phyloP scores from a whole-genome alignment of 225 moss, liverwort and hornwort genomes.

The Pseudoscleropodium purum region DNA sequence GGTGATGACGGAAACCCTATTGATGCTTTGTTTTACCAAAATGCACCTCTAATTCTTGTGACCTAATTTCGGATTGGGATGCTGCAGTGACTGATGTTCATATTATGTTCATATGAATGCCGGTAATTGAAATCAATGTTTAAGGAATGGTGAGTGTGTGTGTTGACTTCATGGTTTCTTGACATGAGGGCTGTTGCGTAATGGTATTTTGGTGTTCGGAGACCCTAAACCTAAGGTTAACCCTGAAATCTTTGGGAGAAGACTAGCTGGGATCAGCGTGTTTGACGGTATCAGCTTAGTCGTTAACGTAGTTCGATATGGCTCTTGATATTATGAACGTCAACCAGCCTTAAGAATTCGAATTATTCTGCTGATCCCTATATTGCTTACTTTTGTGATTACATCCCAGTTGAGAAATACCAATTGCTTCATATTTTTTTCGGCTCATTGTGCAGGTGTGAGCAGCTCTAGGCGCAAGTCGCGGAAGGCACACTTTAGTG shows the following conservation, averaged over 20 bases:
- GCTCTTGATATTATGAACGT: not conserved
- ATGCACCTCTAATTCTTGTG: not conserved
- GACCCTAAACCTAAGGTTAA: not conserved
- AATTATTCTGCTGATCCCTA: not conserved
- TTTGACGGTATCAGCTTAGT: not conserved
- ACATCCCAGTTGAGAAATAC: not conserved
- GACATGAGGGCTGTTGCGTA: not conserved
- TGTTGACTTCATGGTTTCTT: not conserved
- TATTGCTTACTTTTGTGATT: not conserved
- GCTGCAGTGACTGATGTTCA: not conserved
- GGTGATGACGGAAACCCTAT: not conserved
- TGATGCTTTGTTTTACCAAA: not conserved
- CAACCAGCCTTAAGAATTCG: not conserved
- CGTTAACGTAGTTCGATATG: too few relatives aligned
- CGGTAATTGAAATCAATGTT: not conserved
- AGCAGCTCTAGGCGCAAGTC: constrained; percentile 58
- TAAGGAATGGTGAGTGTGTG: too few relatives aligned
- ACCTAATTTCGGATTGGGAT: not conserved
- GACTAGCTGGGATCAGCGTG: not conserved
- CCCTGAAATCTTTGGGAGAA: not conserved
- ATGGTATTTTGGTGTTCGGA: not conserved
- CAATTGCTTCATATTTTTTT: not conserved
- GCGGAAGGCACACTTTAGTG: constrained; percentile 39
- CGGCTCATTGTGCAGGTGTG: constrained; percentile 22
- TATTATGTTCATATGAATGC: not conserved